Conservation (phyloP, 2,329 filamentous ascomycete species). For the Onygena corvina region DNA sequence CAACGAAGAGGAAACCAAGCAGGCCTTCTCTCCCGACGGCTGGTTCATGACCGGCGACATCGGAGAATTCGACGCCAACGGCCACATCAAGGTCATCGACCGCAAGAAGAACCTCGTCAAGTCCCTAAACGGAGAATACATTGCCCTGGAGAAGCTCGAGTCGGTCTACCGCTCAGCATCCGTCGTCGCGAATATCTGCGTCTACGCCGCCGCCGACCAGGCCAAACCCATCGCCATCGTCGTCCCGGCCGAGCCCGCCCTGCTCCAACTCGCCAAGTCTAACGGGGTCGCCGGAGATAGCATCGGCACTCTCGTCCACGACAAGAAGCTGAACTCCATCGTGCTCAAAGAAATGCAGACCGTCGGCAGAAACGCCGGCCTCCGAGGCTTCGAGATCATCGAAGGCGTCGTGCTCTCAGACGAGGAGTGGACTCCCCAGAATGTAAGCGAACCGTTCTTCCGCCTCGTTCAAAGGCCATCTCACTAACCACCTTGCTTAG, state of each 20-base stretch:
- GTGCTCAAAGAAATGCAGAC: slow-evolving; percentile 33
- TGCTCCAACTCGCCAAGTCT: slow-evolving; percentile 48
- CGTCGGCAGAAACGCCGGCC: slow-evolving; percentile 26
- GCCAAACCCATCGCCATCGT: slow-evolving; percentile 47
- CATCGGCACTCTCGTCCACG: slow-evolving; percentile 23
- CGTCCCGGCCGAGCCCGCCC: slow-evolving; percentile 51
- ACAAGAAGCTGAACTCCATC: slow-evolving; percentile 32
- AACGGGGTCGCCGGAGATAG: slow-evolving; percentile 29
- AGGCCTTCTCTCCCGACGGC: slow-evolving; percentile 70
- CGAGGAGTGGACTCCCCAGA: slow-evolving; percentile 36
- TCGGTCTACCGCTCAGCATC: slow-evolving; percentile 59
- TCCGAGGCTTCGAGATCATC: slow-evolving; percentile 33
- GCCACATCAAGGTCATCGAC: slow-evolving; percentile 86
- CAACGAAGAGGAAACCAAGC: slow-evolving; percentile 74
- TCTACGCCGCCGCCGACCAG: slow-evolving; percentile 42
- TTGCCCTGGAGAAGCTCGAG: slow-evolving; percentile 93
- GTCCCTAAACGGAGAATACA: slow-evolving; percentile 93
- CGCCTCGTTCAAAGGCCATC: neutral
- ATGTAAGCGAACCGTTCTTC: slow-evolving; percentile 23
- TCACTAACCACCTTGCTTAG: slow-evolving; percentile 34
- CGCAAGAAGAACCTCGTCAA: slow-evolving; percentile 99
- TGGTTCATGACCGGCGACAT: slow-evolving; percentile 98
- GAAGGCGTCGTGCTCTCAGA: slow-evolving; percentile 35
- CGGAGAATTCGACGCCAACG: slow-evolving; percentile 68
- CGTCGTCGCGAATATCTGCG: slow-evolving; percentile 46